Base-by-base conservation (phyloP, 495 filamentous ascomycete genomes). In the Penicillium psychrofluorescens region DNA sequence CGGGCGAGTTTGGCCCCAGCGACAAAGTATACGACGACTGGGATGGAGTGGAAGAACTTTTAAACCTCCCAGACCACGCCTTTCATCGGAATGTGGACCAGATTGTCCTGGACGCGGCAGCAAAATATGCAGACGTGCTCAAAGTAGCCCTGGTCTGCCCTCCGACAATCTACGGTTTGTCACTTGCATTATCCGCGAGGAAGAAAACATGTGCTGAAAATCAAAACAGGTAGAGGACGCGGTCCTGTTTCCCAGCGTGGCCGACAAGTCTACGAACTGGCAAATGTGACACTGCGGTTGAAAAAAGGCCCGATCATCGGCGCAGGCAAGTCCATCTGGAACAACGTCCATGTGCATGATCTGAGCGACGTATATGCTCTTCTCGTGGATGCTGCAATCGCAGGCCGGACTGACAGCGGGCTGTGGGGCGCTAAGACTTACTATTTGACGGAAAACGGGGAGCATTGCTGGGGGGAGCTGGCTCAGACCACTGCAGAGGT, bases 401-500 rank as follows among this genome's bases (percentile, higher is more conserved):
- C 58, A 10, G 70, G 69, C 22, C 74, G 70, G 8, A 44, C 43
- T 29, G 70, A 72, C 2, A 53, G 70, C 6, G 83, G 81, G 32
- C 72, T 84, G 8, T 95, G 85, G 78, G 84, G 81, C 1, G 56
- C 62, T 1, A 67, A 80, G 40, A 84, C 74, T 11, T 90, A 91
- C 62, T 90, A 82, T 61, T 77, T 88, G 44, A 67, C 73, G 22
- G 81, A 86, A 62, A 81, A 80, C 49, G 85, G 80, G 7, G 67
- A 81, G 53, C 79, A 84, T 54, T 59, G 62, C 36, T 91, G 84
- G 85, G 79, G 77, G 10, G 74, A 86, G 4, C 45, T 89, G 14
- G 62, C 80, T 4, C 61, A 63, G 43, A 49, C 59, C 29, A 67
- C 89, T 39, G 84, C 76, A 2, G 61, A 75, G 28, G 71, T 71